Evolutionary conservation across 495 filamentous ascomycete genomes (phyloP).

Genomic region (Talaromyces liani): DNA sequence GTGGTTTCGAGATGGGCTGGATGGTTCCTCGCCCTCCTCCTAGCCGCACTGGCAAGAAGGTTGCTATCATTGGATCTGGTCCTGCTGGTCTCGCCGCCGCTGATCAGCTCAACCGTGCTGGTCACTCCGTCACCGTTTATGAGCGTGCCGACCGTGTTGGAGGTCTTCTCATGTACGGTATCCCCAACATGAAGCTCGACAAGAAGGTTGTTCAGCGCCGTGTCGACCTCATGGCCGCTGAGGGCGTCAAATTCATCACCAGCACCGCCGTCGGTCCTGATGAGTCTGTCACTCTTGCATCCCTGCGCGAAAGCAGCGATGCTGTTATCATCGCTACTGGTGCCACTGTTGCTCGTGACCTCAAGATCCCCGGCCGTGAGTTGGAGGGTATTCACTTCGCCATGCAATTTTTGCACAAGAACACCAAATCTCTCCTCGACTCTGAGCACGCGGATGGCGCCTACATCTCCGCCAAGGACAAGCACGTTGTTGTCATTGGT

Average conservation of each 20-base stretch:
- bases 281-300: slow-evolving; percentile 56
- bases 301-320: slow-evolving; percentile 69
- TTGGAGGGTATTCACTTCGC: slow-evolving; percentile 94
- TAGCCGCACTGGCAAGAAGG: slow-evolving; percentile 79
- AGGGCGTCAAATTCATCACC: slow-evolving; percentile 81
- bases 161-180: slow-evolving; percentile 97
- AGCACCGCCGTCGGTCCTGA: slow-evolving; percentile 75
- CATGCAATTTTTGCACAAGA: slow-evolving; percentile 97
- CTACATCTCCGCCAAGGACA: slow-evolving; percentile 96
- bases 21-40: slow-evolving; percentile 82
- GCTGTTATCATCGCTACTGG: slow-evolving; percentile 95
- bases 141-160: slow-evolving; percentile 91
- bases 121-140: slow-evolving; percentile 88
- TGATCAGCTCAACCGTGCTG: slow-evolving; percentile 92
- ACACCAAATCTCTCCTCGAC: slow-evolving; percentile 97
- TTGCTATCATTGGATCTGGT: slow-evolving; percentile 92
- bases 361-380: slow-evolving; percentile 86
- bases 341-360: slow-evolving; percentile 91
- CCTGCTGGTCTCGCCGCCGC: slow-evolving; percentile 87
- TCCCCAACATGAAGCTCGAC: slow-evolving; percentile 99
- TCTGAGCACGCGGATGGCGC: slow-evolving; percentile 76
- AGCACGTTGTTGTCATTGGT: slow-evolving; percentile 95
- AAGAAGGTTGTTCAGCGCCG: slow-evolving; percentile 96
- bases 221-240: slow-evolving; percentile 90
- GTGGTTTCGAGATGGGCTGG: slow-evolving; percentile 99